Conservation (phyloP, 2,329 filamentous ascomycete genomes). For the Coniochaeta sp. region DNA sequence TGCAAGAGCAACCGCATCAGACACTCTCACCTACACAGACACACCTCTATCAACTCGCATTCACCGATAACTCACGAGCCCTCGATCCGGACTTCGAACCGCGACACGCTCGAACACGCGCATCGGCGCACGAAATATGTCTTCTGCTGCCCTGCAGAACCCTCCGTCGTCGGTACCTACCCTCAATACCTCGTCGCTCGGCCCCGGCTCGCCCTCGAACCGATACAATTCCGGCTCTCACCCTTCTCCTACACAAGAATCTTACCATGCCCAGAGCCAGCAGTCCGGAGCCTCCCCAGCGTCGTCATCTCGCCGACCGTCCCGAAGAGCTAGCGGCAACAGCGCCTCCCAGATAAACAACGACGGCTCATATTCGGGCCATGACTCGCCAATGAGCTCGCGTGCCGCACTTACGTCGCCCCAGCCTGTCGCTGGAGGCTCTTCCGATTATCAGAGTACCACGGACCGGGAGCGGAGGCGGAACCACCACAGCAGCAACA, state of each 20-base stretch:
- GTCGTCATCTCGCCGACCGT: constrained; percentile 45
- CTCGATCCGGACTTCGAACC: neutral
- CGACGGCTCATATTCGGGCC: constrained; percentile 15
- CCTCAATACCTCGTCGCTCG: constrained; percentile 38
- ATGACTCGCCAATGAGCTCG: constrained; percentile 39
- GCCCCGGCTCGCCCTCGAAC: constrained; percentile 36
- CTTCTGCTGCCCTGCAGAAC: constrained; percentile 58
- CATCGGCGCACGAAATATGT: constrained; percentile 36
- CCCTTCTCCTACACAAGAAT: constrained; percentile 46
- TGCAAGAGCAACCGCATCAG: neutral
- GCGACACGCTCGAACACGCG: neutral
- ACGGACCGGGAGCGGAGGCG: constrained; percentile 41
- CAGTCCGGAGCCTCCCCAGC: constrained; percentile 36
- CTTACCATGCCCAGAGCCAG: constrained; percentile 47
- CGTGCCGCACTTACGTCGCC: constrained; percentile 37
- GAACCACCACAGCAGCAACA: constrained; percentile 27
- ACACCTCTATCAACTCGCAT: neutral
- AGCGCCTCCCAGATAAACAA: constrained; percentile 19
- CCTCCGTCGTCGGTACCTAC: constrained; percentile 40
- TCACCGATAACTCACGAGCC: constrained; percentile 3
- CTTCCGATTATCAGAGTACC: constrained; percentile 34
- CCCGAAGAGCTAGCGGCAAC: constrained; percentile 45
- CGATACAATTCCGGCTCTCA: constrained; percentile 46
- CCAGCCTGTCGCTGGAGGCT: constrained; percentile 29
- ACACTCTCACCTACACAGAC: neutral